Evolutionary conservation across 257 asterid species (phyloP), one percentile per base, ranked within the genome.

Genomic region (Rauvolfia tetraphylla): DNA sequence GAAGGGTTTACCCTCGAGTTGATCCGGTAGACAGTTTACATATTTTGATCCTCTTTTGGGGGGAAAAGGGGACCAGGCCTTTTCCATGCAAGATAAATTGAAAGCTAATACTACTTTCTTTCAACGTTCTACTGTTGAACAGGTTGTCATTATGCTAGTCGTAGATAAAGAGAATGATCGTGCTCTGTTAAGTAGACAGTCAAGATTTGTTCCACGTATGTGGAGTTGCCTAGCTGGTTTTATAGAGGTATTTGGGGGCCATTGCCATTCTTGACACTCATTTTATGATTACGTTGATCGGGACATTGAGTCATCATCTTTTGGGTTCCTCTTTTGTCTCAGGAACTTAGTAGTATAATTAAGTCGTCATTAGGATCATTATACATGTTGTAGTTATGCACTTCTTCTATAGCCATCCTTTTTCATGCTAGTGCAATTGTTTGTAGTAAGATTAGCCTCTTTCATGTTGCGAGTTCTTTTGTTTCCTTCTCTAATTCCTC

Each of bases 221-320:
- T 95, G 98, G 98, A 95, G 99, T 80, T 95, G 99, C 82, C 90
- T 95, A 71, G 98, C 99, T 83, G 99, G 99, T 49, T 95, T 92
- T 79, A 92, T 90, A 69, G 98, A 95, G 97, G 98, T 90, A 71
- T 84, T 82, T 68, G 20, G 71, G 23, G 20, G 27, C 7, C n/a
- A 59, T 66, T 66, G 57, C 41, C 79, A 61, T 49, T 57, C 54
- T 71, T 38, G 23, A 31, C 18, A 3, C 5, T 25, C 57, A 31
- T 38, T 42, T 42, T 22, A 53, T 66, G 59, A 36, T n/a, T 33
- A 44, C 46, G 49, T 25, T 29, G 11, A 29, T 44, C 48, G 18
- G 49, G 44, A 34, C 20, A 44, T 53, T 5, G n/a, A 57, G 31
- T 34, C 5, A 20, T 59, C n/a, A 22, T 48, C 56, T 71, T 48